phyloP scores from a whole-genome alignment of 192 early-diverging fungal species.

The Diversispora epigaea region DNA sequence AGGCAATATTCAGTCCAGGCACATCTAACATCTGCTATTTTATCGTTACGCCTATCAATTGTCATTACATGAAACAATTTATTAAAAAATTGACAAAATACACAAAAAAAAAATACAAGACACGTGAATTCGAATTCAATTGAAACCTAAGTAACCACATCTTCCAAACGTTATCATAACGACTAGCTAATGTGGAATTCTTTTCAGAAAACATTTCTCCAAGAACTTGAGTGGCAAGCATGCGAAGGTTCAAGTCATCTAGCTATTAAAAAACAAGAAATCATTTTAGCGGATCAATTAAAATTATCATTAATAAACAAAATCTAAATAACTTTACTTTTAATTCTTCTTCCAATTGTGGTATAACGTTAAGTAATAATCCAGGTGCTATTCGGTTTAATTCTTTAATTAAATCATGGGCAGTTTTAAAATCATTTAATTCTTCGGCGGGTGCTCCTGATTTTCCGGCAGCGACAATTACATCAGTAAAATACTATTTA shows the following conservation, averaged over 20 bases:
- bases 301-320: background rate
- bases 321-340: constrained; percentile 44
- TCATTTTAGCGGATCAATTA: background rate
- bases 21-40: constrained; percentile 63
- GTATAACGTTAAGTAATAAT: constrained; percentile 86
- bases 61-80: background rate
- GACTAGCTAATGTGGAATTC: constrained; percentile 63
- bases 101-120: background rate
- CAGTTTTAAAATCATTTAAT: constrained; percentile 57
- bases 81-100: background rate
- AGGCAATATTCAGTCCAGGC: constrained; percentile 70
- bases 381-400: constrained; percentile 73
- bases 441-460: constrained; percentile 49
- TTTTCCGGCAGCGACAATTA: constrained; percentile 62
- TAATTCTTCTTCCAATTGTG: constrained; percentile 91
- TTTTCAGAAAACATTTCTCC: constrained; percentile 89
- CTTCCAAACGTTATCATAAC: constrained; percentile 81
- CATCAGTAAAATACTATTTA: constrained; percentile 81
- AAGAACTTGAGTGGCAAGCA: constrained; percentile 72
- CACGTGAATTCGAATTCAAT: background rate
- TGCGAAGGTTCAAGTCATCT: constrained; percentile 75
- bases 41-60: constrained; percentile 66
- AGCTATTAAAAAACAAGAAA: constrained; percentile 38
- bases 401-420: constrained; percentile 80
- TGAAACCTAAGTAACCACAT: constrained; percentile 77